Evolutionary conservation across 164 flowering plant species (phyloP).

Genomic region (Piper betle): DNA sequence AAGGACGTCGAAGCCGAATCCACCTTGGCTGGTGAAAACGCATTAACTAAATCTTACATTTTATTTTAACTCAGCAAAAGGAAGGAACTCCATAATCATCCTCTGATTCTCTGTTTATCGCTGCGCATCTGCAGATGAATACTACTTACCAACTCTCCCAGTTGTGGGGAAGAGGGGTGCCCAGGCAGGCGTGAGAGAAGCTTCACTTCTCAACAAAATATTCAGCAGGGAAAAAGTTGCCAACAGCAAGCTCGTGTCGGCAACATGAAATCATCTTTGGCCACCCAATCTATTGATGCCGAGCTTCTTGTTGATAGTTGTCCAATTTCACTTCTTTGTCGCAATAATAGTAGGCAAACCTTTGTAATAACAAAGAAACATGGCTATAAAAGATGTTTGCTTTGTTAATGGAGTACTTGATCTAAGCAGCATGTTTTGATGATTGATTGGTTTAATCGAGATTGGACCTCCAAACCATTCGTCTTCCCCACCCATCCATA

Average conservation of each 20-base stretch:
- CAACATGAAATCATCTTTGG: too few species aligned
- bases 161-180: constrained; percentile 6
- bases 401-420: too few species aligned
- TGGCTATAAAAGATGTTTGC: too few species aligned
- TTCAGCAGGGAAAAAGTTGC: neutral
- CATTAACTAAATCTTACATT: neutral
- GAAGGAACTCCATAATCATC: neutral
- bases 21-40: constrained; percentile 2
- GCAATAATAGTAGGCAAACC: too few species aligned
- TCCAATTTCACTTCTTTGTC: too few species aligned
- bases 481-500: too few species aligned
- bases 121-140: constrained; percentile 5
- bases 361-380: too few species aligned
- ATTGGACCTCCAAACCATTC: too few species aligned
- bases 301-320: too few species aligned
- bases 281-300: too few species aligned
- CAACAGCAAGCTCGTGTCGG: neutral
- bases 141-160: constrained; percentile 2
- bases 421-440: too few species aligned
- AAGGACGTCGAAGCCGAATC: neutral
- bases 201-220: constrained; percentile 5
- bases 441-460: too few species aligned
- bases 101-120: neutral
- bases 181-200: constrained; percentile 6
- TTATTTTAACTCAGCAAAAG: neutral